Evolutionary conservation across 495 filamentous ascomycete genomes (phyloP).

Genomic region (Pseudoneurospora amorphoporcata): DNA sequence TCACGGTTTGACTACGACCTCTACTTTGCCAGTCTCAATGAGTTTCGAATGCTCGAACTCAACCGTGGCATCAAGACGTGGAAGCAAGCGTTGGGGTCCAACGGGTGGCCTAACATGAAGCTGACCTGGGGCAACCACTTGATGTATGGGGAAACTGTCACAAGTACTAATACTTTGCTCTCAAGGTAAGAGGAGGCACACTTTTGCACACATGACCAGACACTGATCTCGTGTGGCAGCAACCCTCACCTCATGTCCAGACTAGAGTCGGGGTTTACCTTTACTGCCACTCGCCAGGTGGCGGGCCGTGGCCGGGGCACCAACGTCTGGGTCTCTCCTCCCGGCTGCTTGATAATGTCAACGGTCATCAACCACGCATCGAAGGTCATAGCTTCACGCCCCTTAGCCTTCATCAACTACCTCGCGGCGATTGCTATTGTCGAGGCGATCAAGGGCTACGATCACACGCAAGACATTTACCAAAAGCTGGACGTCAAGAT

Average conservation of each 20-base stretch:
- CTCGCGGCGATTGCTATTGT: slow-evolving; percentile 84
- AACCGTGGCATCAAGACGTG: not conserved
- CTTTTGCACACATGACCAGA: not conserved
- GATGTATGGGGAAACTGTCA: slow-evolving; percentile 86
- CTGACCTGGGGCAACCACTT: slow-evolving; percentile 64
- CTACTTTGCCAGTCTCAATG: slow-evolving; percentile 61
- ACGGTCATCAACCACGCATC: slow-evolving; percentile 74
- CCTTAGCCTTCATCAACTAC: slow-evolving; percentile 92
- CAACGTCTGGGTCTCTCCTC: slow-evolving; percentile 92
- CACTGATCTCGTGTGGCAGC: slow-evolving; percentile 28
- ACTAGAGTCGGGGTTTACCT: slow-evolving; percentile 73
- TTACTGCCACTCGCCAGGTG: slow-evolving; percentile 85
- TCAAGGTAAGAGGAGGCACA: slow-evolving; percentile 55
- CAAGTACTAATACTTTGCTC: slow-evolving; percentile 88
- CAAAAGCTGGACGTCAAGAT: slow-evolving; percentile 66
- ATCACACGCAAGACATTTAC: slow-evolving; percentile 39
- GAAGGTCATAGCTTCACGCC: slow-evolving; percentile 56
- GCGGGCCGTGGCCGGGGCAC: slow-evolving; percentile 83
- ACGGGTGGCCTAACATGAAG: slow-evolving; percentile 26
- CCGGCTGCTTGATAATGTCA: slow-evolving; percentile 78
- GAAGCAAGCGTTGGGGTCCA: slow-evolving; percentile 6
- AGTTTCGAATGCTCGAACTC: slow-evolving; percentile 38
- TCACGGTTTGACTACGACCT: slow-evolving; percentile 67
- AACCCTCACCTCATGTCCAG: slow-evolving; percentile 68
- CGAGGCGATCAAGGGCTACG: slow-evolving; percentile 74